Percentiles rank a stretch among this genome's conserved stretches.
Evolutionary conservation across 164 flowering plant genomes (phyloP).

Genomic region (Vitis rotundifolia): DNA sequence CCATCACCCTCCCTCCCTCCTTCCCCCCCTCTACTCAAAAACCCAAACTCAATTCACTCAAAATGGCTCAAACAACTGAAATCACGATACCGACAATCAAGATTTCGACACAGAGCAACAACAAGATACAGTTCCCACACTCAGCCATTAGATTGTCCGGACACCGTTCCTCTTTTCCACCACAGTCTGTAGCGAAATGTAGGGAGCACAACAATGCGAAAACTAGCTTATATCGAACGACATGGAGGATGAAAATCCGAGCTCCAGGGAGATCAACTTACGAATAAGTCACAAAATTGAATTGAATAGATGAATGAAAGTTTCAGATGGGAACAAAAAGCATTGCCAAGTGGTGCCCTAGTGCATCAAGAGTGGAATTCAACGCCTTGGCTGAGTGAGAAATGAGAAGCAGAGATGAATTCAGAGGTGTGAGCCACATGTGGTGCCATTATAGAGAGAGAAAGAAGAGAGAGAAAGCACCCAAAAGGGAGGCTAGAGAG

Average conservation of each 20-base stretch:
- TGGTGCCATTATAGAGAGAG: conserved; percentile 6
- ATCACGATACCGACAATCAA: too few relatives aligned
- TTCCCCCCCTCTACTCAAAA: conserved; percentile 10
- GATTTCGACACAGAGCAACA: conserved; percentile 1
- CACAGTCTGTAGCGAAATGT: too few relatives aligned
- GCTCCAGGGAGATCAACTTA: not conserved
- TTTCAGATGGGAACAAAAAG: too few relatives aligned
- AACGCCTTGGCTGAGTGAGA: not conserved
- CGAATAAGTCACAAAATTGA: not conserved
- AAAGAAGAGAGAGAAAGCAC: not conserved
- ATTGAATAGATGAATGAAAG: too few relatives aligned
- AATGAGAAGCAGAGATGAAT: not conserved
- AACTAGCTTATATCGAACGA: conserved; percentile 55
- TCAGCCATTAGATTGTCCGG: not conserved
- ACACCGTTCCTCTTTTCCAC: too few relatives aligned
- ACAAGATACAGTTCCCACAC: conserved; percentile 3
- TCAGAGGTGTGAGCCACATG: conserved; percentile 5
- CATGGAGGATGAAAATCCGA: conserved; percentile 27
- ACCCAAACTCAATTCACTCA: conserved; percentile 15
- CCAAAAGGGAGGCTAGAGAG: too few relatives aligned
- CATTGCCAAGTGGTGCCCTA: too few relatives aligned
- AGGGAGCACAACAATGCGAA: not conserved
- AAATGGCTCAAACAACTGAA: not conserved
- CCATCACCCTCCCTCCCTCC: conserved; percentile 49
- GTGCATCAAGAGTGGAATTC: too few relatives aligned